Evolutionary conservation across 164 flowering plant genomes (phyloP).

Genomic region (Paratinospora sagittata): DNA sequence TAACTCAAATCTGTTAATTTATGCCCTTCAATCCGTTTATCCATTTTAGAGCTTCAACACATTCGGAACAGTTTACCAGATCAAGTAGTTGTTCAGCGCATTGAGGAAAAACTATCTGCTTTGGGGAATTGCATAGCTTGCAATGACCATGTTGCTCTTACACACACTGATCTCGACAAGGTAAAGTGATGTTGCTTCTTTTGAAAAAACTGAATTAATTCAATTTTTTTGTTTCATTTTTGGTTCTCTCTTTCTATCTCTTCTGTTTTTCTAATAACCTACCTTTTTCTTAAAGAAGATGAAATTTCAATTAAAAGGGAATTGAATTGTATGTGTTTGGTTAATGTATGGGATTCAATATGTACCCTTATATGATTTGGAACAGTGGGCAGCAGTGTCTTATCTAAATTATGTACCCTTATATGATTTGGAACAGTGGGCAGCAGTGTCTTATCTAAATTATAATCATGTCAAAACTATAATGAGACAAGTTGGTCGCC

Average conservation of each 20-base stretch:
- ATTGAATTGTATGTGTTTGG: neutral
- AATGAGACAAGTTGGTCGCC: too few relatives aligned
- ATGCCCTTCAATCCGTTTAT: neutral
- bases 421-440: too few relatives aligned
- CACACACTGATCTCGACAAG: conserved; percentile 90
- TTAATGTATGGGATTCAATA: neutral
- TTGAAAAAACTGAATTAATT: neutral
- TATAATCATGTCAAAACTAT: too few relatives aligned
- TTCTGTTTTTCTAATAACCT: neutral
- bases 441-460: too few relatives aligned
- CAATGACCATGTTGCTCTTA: conserved; percentile 94
- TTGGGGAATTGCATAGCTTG: conserved; percentile 90
- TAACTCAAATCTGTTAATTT: neutral
- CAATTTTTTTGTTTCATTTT: neutral
- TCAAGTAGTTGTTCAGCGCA: conserved; percentile 81
- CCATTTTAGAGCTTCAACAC: conserved; percentile 71
- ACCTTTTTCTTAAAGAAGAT: neutral
- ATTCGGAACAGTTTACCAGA: conserved; percentile 89
- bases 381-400: too few relatives aligned
- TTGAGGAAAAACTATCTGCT: conserved; percentile 87
- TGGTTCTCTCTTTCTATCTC: neutral
- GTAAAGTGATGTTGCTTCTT: conserved; percentile 28
- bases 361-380: too few relatives aligned
- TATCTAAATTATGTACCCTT: too few relatives aligned
- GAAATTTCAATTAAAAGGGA: too few relatives aligned